These are phyloP conservation scores for Leccinellum albellum DNA, from an alignment of 768 basidiomycete genomes.

Conservation along the genomic window DNA sequence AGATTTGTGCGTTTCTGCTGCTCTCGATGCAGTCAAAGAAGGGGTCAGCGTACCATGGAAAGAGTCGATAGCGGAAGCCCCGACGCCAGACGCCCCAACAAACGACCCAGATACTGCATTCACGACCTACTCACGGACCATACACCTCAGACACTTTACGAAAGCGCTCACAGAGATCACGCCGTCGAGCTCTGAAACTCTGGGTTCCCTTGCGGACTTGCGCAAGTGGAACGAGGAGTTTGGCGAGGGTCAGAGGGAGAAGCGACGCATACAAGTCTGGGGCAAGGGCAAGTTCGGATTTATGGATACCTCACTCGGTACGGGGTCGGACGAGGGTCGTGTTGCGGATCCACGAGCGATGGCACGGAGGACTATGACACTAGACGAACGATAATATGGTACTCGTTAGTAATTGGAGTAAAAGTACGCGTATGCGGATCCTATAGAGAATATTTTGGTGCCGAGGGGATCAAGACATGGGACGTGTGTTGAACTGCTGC, in stretches of 20 bases:
- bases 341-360: conserved; percentile 30
- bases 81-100: background rate
- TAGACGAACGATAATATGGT: conserved; percentile 28
- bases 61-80: conserved; percentile 5
- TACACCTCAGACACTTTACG: conserved; percentile 64
- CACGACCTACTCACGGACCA: conserved; percentile 33
- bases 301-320: conserved; percentile 40
- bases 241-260: conserved; percentile 75
- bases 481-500: too few species aligned
- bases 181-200: conserved; percentile 80
- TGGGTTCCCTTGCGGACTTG: conserved; percentile 70
- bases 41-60: conserved; percentile 77
- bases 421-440: conserved; percentile 7
- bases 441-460: conserved; percentile 6
- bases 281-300: conserved; percentile 90
- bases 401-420: conserved; percentile 9
- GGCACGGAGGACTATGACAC: conserved; percentile 12
- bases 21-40: conserved; percentile 89
- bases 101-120: conserved; percentile 1
- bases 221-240: conserved; percentile 93
- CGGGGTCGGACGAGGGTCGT: conserved; percentile 40
- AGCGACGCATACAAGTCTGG: conserved; percentile 70
- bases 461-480: background rate
- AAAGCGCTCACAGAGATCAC: conserved; percentile 88
- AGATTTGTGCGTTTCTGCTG: conserved; percentile 94